These are phyloP conservation scores for Mariannaea elegans DNA, from an alignment of 2,329 filamentous ascomycete genomes.

Conservation along the genomic window DNA sequence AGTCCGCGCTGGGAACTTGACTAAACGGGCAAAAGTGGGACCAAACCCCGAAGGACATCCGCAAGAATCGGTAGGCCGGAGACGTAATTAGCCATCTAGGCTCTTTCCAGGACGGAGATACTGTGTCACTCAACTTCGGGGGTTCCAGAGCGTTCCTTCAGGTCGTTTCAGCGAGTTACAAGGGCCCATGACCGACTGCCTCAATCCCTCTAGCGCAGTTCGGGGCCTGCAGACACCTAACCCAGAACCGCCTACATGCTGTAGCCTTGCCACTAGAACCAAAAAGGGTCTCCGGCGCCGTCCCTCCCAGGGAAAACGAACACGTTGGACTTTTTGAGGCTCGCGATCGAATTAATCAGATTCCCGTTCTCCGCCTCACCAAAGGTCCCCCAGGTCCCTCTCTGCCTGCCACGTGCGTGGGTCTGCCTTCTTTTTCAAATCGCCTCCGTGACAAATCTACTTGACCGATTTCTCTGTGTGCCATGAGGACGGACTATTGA, in stretches of 20 bases:
- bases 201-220: neutral
- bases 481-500: conserved; percentile 40
- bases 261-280: conserved; percentile 3
- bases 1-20: neutral
- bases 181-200: neutral
- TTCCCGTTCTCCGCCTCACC: conserved; percentile 6
- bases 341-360: conserved; percentile 21
- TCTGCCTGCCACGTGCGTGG: conserved; percentile 45
- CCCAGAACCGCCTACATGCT: conserved; percentile 6
- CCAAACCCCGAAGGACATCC: conserved; percentile 3
- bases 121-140: too few relatives aligned
- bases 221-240: conserved; percentile 8
- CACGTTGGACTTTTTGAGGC: conserved; percentile 42
- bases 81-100: neutral
- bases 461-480: conserved; percentile 19
- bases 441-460: conserved; percentile 43
- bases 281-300: conserved; percentile 8
- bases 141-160: neutral
- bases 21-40: conserved; percentile 14
- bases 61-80: neutral
- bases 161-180: conserved; percentile 14
- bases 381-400: conserved; percentile 22
- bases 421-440: conserved; percentile 29
- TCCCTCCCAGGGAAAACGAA: conserved; percentile 40
- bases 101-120: too few relatives aligned